Conservation (phyloP, 2,329 filamentous ascomycete genomes). For the Ophiostoma piceae region DNA sequence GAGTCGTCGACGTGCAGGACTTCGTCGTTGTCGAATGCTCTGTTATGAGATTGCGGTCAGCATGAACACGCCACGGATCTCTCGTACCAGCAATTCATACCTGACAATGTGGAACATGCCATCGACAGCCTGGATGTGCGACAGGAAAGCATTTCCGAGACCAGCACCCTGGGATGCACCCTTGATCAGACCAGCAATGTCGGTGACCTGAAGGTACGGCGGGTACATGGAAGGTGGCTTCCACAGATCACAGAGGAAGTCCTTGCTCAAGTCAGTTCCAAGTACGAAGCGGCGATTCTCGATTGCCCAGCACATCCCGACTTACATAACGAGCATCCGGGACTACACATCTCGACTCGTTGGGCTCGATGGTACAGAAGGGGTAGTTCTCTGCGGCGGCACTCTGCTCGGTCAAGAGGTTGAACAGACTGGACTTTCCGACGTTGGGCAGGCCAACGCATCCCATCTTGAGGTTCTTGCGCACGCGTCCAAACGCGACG, state of each 20-base stretch:
- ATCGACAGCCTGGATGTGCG: conserved; percentile 44
- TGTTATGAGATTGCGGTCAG: conserved; percentile 23
- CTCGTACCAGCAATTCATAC: conserved; percentile 26
- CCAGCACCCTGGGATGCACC: conserved; percentile 42
- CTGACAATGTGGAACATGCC: conserved; percentile 44
- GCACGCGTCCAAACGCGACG: conserved; percentile 42
- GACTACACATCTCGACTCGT: conserved; percentile 43
- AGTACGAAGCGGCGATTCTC: not conserved
- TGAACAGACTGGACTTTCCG: conserved; percentile 44
- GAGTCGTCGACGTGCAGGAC: conserved; percentile 45
- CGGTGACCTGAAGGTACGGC: conserved; percentile 42
- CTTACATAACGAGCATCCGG: conserved; percentile 42
- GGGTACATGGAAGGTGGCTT: conserved; percentile 44
- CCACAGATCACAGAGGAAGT: conserved; percentile 43
- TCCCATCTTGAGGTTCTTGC: conserved; percentile 45
- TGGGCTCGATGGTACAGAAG: conserved; percentile 45
- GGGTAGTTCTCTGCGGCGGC: conserved; percentile 44
- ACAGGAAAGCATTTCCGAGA: conserved; percentile 43
- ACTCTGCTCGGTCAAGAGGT: conserved; percentile 43
- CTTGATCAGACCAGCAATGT: conserved; percentile 44
- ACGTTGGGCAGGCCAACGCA: conserved; percentile 44
- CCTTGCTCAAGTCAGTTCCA: conserved; percentile 30
- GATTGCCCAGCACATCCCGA: conserved; percentile 18
- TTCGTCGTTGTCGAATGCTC: conserved; percentile 43
- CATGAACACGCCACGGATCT: not conserved